Base-by-base conservation (phyloP, 2,329 filamentous ascomycete genomes). In the Aureobasidium sp. region DNA sequence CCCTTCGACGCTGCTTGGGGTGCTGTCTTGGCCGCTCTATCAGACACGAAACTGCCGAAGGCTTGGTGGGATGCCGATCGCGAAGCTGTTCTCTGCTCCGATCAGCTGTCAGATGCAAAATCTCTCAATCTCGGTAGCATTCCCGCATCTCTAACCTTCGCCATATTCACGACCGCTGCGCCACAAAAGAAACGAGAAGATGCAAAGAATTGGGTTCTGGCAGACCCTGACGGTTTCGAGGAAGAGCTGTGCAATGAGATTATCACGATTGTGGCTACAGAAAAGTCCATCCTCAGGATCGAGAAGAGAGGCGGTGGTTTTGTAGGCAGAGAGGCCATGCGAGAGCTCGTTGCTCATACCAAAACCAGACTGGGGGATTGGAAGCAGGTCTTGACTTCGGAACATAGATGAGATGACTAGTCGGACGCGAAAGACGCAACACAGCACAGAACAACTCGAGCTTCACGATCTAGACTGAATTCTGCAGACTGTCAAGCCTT, bases 1-100 rank as follows among this genome's bases (percentile, higher is more conserved):
- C 85, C 91, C 1, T 92, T 97, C 67, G 93, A 99, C 71, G 89
- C 90, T 0, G 90, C 91, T 0, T 97, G 93, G 92, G 83, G 88
- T 0, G 87, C 91, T 13, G 82, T 95, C 0, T 74, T 96, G 26
- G 90, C 92, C 9, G 93, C 94, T 7, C 77, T 99, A 63, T 81
- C 80, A 59, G 85, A 94, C 73, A 93, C 90, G 5, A 84, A 81
- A 63, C 77, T 99, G 12, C 94, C 94, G 0, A 79, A 79, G 56
- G 91, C 92, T 15, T 85, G 84, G 74, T 99, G 90, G 87, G 92
- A 97, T 72, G 78, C 84, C 1, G 93, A 97, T 71, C 81, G 84
- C 36, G 90, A 95, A 72, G 82, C 83, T 67, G 82, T 96, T 13
- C 72, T 97, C 17, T 97, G 93, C 76, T 87, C 86, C 2, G 81